Evolutionary conservation across 2,329 filamentous ascomycete genomes (phyloP), one percentile per base, ranked within the genome.

Genomic region (Hypoxylon sp.): DNA sequence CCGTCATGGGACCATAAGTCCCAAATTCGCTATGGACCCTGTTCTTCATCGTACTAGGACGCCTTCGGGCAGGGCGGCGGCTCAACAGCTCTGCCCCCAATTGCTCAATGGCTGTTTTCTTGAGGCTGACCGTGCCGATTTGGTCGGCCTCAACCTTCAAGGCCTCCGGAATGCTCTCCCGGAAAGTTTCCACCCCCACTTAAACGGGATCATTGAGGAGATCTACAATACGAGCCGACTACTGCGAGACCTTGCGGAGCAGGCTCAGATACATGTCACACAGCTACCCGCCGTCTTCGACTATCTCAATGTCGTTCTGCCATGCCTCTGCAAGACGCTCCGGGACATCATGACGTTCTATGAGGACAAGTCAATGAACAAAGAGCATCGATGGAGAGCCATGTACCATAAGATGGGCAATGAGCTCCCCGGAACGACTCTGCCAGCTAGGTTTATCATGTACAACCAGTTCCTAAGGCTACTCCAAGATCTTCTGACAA

Each of bases 341-440:
- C 77, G 81, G 46, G 87, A 89, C 67, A 89, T 90, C 70, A 83
- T 78, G 44, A 68, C 65, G 7, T 83, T 83, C 76, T 85, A 88
- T 72, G 83, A 88, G 35, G 84, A 89, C 73, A 83, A 80, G 37
- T 81, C 80, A 3, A 70, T 84, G 46, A 79, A 81, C 17, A 84
- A 82, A 60, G 82, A 85, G 67, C 79, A 82, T 37, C 83, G 87
- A 60, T 90, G 89, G 88, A 82, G 84, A 46, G 83, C 82, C 71
- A 89, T 90, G 86, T 88, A 85, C 73, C 82, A 89, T 75, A 78
- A 80, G 4, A 83, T 90, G 82, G 83, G 82, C 6, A 81, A 84
- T 25, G 86, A 90, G 73, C 83, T 83, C 2, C 83, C 81, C 2
- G 85, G 85, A 0, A 81, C 87, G 33, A 80, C 81, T 5, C 78